These are phyloP conservation scores for Musa schizocarpa DNA, from an alignment of 176 grass and related monocot species.

Conservation along the genomic window DNA sequence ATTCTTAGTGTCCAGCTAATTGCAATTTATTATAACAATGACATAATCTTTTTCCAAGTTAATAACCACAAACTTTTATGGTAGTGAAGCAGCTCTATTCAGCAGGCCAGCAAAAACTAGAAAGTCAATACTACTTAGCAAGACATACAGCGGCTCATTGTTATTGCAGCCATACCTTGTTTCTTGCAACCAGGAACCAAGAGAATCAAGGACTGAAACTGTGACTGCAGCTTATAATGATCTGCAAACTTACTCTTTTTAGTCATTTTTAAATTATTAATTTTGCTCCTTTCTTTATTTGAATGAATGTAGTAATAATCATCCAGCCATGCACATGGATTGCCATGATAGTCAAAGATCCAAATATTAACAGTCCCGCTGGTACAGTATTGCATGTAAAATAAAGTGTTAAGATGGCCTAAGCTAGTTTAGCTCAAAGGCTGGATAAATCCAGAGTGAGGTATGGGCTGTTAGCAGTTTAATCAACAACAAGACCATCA, in stretches of 20 bases:
- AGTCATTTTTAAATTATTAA: neutral
- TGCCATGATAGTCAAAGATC: neutral
- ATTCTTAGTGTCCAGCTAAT: too few species aligned
- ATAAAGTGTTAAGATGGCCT: neutral
- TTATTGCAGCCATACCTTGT: too few species aligned
- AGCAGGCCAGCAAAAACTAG: neutral
- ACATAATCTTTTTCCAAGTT: too few species aligned
- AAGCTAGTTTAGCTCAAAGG: neutral
- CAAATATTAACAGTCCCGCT: neutral
- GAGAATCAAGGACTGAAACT: neutral
- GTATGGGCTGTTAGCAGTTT: neutral
- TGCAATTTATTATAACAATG: too few species aligned
- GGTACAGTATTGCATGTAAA: neutral
- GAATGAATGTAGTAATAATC: neutral
- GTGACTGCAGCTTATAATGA: neutral
- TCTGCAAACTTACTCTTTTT: neutral
- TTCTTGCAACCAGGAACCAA: too few species aligned
- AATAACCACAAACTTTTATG: neutral
- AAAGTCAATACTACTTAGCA: too few species aligned
- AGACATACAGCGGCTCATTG: too few species aligned
- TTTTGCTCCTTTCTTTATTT: neutral
- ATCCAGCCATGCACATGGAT: neutral
- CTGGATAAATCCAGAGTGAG: too few species aligned
- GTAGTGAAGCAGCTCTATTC: neutral
- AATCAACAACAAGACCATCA: neutral